Evolutionary conservation across 2,329 filamentous ascomycete genomes (phyloP), one percentile per base, ranked within the genome.

Genomic region (Cordyceps cicadae): DNA sequence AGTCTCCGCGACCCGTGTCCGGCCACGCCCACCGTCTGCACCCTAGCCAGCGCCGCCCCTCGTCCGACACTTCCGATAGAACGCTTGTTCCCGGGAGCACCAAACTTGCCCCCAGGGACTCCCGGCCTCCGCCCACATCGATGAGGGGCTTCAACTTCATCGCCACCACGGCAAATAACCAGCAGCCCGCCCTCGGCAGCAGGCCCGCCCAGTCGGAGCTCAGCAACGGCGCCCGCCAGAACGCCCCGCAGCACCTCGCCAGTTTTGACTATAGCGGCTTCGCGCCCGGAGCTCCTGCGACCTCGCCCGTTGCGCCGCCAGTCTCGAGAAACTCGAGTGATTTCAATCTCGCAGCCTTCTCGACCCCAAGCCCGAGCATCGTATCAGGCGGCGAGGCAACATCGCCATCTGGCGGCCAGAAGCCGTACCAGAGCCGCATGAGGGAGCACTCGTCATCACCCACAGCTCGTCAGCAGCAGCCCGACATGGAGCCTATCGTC

Each of bases 401-500:
- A 29, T 29, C 24, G 5, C 19, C 41, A 21, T 46, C 49, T 26
- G 37, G 7, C 12, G 32, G 39, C 49, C 41, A 59, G 7, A 14
- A 2, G 15, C 26, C 34, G 57, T n/a, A 53, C 29, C 17, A 39
- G 49, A 14, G 26, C 15, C 49, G 39, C 29, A 29, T 49, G 14
- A 69, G 65, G 57, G 68, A 69, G 9, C 64, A 66, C n/a, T 9
- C 51, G 37, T 7, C 24, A 9, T 8, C 6, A 17, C 4, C n/a
- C 19, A n/a, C 26, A 7, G 26, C 54, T 19, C 39, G 57, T 61
- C 64, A 45, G 8, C 52, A 66, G 66, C 58, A 62, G 63, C 24
- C 68, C 1, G 71, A 72, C 50, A 57, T 71, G 17, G 69, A 71
- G 53, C 66, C 66, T 8, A 71, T 73, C 54, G 65, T 70, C n/a